Percentiles rank a stretch among this genome's conserved stretches.
These are phyloP conservation scores for Bruguiera hainesii DNA, from an alignment of 441 rosid genomes.

Conservation along the genomic window DNA sequence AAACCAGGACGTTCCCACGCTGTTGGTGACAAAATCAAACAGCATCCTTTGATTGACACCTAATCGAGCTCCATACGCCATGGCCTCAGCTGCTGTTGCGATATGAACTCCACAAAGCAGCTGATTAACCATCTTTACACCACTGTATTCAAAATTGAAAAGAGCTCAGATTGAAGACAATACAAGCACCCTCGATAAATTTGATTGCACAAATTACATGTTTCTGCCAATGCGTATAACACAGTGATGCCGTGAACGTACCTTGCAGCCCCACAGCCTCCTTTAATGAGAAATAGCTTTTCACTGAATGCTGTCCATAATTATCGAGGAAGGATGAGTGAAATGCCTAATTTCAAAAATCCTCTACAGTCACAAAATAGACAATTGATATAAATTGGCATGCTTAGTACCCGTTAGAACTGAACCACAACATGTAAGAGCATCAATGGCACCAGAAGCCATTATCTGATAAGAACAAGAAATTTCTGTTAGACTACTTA, in stretches of 20 bases:
- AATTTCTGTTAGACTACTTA: conserved; percentile 15
- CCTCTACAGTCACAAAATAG: conserved; percentile 2
- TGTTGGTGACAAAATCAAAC: conserved; percentile 56
- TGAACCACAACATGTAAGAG: conserved; percentile 59
- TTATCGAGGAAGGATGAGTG: conserved; percentile 8
- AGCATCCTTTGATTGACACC: conserved; percentile 81
- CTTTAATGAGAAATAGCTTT: conserved; percentile 88
- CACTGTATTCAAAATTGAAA: conserved; percentile 39
- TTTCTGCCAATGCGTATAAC: background rate
- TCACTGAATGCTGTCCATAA: conserved; percentile 76
- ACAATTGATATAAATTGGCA: conserved; percentile 10
- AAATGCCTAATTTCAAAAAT: no score
- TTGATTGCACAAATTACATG: background rate
- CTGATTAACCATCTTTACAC: conserved; percentile 95
- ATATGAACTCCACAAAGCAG: conserved; percentile 98
- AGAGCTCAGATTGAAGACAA: background rate
- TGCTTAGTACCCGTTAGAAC: conserved; percentile 70
- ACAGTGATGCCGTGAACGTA: conserved; percentile 25
- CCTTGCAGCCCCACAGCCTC: conserved; percentile 99
- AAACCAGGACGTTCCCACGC: conserved; percentile 90
- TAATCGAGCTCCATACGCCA: conserved; percentile 94
- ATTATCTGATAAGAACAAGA: conserved; percentile 54
- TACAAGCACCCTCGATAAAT: background rate
- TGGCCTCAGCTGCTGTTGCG: conserved; percentile 96
- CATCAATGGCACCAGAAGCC: conserved; percentile 86